Percentiles rank a stretch among this genome's conserved stretches.
Evolutionary conservation across 768 basidiomycete species (phyloP).

Genomic region (Stropharia rugosoannulata): DNA sequence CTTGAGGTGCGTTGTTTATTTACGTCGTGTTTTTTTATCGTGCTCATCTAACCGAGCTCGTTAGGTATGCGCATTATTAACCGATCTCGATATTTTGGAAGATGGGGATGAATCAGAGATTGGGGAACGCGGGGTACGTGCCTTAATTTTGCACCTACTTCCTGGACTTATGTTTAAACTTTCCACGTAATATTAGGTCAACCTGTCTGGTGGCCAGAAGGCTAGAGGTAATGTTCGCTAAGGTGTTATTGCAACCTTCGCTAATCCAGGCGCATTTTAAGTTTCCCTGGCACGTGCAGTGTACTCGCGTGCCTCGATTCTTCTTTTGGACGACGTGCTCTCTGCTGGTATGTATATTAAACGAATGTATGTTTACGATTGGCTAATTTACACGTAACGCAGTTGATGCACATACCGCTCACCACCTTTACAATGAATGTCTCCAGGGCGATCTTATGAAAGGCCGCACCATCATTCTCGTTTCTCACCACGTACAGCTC

Average conservation of each 20-base stretch:
- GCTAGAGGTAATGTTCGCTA: constrained; percentile 48
- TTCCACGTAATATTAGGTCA: constrained; percentile 31
- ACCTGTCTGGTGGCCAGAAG: constrained; percentile 63
- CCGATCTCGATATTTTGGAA: constrained; percentile 79
- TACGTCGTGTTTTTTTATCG: background rate
- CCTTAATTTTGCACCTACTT: background rate
- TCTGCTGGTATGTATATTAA: constrained; percentile 40
- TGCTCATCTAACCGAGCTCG: constrained; percentile 14
- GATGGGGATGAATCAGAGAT: constrained; percentile 89
- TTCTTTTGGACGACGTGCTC: constrained; percentile 84
- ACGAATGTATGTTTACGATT: background rate
- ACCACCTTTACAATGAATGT: constrained; percentile 83
- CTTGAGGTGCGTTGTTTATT: constrained; percentile 60
- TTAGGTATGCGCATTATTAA: constrained; percentile 64
- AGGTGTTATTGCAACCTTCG: constrained; percentile 36
- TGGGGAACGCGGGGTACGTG: constrained; percentile 75
- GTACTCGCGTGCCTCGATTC: constrained; percentile 80
- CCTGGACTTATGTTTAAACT: background rate
- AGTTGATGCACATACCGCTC: constrained; percentile 93
- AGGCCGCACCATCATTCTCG: constrained; percentile 84
- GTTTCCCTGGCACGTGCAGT: constrained; percentile 63
- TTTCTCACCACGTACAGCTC: constrained; percentile 93
- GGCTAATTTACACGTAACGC: constrained; percentile 1
- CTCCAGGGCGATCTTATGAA: constrained; percentile 80
- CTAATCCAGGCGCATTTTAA: constrained; percentile 3